A percentile compares a stretch with the other conserved stretches of the same genome.
Evolutionary conservation across 139 green algal genomes (phyloP).

Genomic region (Chlorella vulgaris): DNA sequence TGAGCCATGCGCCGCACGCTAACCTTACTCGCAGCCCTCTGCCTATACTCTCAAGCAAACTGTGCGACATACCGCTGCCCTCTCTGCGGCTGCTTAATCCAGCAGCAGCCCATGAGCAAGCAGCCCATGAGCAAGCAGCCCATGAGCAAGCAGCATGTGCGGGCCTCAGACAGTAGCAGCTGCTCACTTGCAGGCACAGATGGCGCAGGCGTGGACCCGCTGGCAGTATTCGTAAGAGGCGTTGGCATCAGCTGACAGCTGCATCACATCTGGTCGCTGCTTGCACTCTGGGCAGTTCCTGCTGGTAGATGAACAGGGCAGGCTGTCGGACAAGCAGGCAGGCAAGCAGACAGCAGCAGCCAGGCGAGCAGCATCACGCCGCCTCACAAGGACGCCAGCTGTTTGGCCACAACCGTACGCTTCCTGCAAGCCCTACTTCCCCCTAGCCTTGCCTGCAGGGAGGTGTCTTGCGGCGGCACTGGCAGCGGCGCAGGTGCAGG

Average conservation of each 20-base stretch:
- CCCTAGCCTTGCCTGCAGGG: slow-evolving; percentile 36
- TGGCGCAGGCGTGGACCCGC: slow-evolving; percentile 40
- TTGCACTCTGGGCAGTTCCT: slow-evolving; percentile 60
- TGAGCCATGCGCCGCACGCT: background rate
- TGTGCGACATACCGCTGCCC: background rate
- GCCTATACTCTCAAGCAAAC: too few species aligned
- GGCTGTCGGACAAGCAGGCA: too few species aligned
- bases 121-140: too few species aligned
- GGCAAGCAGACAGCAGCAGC: too few species aligned
- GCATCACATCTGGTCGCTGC: slow-evolving; percentile 50
- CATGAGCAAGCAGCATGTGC: too few species aligned
- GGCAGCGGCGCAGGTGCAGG: slow-evolving; percentile 59
- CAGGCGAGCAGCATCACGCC: too few species aligned
- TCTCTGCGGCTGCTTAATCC: too few species aligned
- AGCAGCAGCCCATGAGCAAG: too few species aligned
- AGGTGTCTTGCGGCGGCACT: slow-evolving; percentile 58
- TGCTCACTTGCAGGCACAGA: slow-evolving; percentile 59
- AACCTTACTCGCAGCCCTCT: background rate
- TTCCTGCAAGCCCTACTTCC: background rate
- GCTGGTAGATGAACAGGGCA: too few species aligned
- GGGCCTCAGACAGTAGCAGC: too few species aligned
- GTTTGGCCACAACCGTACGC: too few species aligned
- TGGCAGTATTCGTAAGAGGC: slow-evolving; percentile 45
- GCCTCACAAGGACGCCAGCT: too few species aligned
- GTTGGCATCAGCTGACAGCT: slow-evolving; percentile 25